Conservation (phyloP, 2,329 filamentous ascomycete species). For the Aureobasidium mangrovei region DNA sequence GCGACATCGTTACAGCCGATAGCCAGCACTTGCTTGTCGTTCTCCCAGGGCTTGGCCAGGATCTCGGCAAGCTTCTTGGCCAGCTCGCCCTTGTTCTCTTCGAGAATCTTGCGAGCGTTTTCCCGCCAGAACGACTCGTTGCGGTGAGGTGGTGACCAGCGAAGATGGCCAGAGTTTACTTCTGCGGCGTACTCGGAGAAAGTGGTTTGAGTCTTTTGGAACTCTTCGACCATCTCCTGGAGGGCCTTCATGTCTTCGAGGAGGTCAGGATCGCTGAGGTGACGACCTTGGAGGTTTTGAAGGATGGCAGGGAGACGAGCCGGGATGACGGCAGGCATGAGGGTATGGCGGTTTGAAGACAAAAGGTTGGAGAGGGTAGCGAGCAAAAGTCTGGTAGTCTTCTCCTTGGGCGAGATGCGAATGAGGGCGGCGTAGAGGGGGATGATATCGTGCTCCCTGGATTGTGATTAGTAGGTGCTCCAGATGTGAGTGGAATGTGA, state of each 20-base stretch:
- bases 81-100: slow-evolving; percentile 70
- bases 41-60: slow-evolving; percentile 72
- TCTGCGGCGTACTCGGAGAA: slow-evolving; percentile 69
- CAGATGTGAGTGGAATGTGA: slow-evolving; percentile 15
- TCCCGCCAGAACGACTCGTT: slow-evolving; percentile 85
- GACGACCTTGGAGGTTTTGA: slow-evolving; percentile 45
- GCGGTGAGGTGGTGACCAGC: slow-evolving; percentile 87
- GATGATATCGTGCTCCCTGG: slow-evolving; percentile 84
- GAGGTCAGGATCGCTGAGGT: slow-evolving; percentile 44
- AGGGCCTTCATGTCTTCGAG: slow-evolving; percentile 41
- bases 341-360: slow-evolving; percentile 55
- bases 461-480: slow-evolving; percentile 14
- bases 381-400: slow-evolving; percentile 85
- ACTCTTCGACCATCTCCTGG: slow-evolving; percentile 68
- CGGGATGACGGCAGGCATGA: slow-evolving; percentile 77
- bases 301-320: slow-evolving; percentile 65
- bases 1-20: slow-evolving; percentile 91
- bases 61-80: slow-evolving; percentile 79
- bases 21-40: slow-evolving; percentile 75
- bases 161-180: slow-evolving; percentile 74
- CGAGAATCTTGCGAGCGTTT: slow-evolving; percentile 78
- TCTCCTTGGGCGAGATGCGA: slow-evolving; percentile 90
- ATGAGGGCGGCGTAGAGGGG: slow-evolving; percentile 87
- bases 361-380: slow-evolving; percentile 86
- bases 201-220: slow-evolving; percentile 60